Evolutionary conservation across 768 basidiomycete species (phyloP), one percentile per base, ranked within the genome.

Genomic region (Naganishia vishniacii): DNA sequence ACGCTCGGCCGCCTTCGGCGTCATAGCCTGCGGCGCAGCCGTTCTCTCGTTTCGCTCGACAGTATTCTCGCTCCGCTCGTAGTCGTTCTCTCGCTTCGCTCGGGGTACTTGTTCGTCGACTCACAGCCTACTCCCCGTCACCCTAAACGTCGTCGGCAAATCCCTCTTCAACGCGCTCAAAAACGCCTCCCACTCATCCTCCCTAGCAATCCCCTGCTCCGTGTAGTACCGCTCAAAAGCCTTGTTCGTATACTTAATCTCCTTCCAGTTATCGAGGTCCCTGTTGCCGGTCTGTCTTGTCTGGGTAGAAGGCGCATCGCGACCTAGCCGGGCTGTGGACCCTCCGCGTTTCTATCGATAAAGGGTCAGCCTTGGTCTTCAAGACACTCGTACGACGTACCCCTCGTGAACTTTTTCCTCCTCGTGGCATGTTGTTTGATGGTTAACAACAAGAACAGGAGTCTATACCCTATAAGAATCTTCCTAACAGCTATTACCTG

Each of bases 61-160:
- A n/a, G n/a, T n/a, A n/a, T n/a, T n/a, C n/a, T n/a, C n/a, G n/a
- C n/a, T n/a, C n/a, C n/a, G n/a, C n/a, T n/a, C n/a, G n/a, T n/a
- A n/a, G n/a, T n/a, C n/a, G n/a, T n/a, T n/a, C n/a, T n/a, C n/a
- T n/a, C n/a, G n/a, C n/a, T n/a, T n/a, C n/a, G n/a, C n/a, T n/a
- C n/a, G n/a, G n/a, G n/a, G n/a, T n/a, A n/a, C n/a, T n/a, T n/a
- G n/a, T n/a, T n/a, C n/a, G n/a, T n/a, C n/a, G n/a, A 68, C 81
- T 63, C 74, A 93, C 93, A 88, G 83, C 75, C 91, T 82, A 68
- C 86, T 90, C 0, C 91, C 90, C 0, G 91, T 86, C 18, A 99
- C 86, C 42, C 95, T 83, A 77, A 99, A 99, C 0, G 93, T 95
- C 0, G 91, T 94, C 3, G 95, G 95, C 42, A 98, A 80, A 40